Conservation (phyloP, 179 eudicot species). For the Corrigiola litoralis region DNA sequence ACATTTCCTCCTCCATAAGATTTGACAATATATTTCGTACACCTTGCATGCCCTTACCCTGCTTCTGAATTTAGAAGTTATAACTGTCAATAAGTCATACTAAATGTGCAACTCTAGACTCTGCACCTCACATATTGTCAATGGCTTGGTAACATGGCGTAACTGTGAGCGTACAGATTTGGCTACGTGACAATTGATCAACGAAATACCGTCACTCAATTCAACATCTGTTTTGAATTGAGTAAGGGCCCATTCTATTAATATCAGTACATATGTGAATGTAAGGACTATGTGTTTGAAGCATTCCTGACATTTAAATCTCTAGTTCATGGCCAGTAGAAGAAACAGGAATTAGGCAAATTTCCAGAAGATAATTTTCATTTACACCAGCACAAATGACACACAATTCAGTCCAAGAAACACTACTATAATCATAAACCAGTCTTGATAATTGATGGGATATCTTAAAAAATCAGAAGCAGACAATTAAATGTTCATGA, state of each 20-base stretch:
- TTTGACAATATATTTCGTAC: neutral
- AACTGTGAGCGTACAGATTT: neutral
- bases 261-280: too few relatives aligned
- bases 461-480: too few relatives aligned
- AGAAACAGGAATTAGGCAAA: too few relatives aligned
- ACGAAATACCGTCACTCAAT: too few relatives aligned
- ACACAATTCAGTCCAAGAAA: too few relatives aligned
- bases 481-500: neutral
- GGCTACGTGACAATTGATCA: neutral
- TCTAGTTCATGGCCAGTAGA: too few relatives aligned
- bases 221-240: neutral
- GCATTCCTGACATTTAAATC: too few relatives aligned
- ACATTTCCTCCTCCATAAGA: neutral
- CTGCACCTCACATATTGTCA: neutral
- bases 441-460: neutral
- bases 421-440: too few relatives aligned
- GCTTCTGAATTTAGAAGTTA: neutral
- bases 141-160: neutral
- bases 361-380: too few relatives aligned
- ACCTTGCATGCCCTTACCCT: neutral
- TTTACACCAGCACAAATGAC: too few relatives aligned
- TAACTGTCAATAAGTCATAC: slow-evolving; percentile 14
- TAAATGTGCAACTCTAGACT: neutral
- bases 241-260: neutral
- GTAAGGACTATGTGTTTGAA: too few relatives aligned